Base-by-base conservation (phyloP, 1,139 yeast genomes). In the Hemisphaericaspora xylanilytica region DNA sequence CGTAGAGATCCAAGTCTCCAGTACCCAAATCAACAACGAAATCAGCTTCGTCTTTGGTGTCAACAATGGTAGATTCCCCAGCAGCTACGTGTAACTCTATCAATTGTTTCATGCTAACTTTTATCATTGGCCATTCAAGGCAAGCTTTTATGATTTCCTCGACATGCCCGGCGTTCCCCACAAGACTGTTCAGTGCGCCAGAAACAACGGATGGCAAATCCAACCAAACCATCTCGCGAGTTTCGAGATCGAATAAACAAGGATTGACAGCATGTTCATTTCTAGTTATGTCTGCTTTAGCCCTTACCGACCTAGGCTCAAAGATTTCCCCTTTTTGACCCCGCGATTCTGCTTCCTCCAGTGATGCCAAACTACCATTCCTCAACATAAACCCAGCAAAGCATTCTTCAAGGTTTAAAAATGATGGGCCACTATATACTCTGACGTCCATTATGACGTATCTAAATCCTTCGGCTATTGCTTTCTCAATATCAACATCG, bases 311-410 rank as follows among this genome's bases (percentile, higher is more conserved):
- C 6, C 40, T 26, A 13, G 49, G 42, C 21, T 44, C 49, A 34
- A 31, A 46, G 10, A 42, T 32, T 25, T 42, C 48, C 11, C 48
- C 45, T 7, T 28, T 13, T 20, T 35, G 26, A 3, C 15, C 20
- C 5, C 32, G 9, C 9, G 13, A 2, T 28, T 26, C 11, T 12
- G n/a, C 28, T 26, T 4, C 28, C 10, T 26, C 15, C 17, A 12
- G 7, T 9, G n/a, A 11, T 5, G 7, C 30, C 20, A 16, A 13
- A 7, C 10, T 10, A 8, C 30, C 36, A 15, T 40, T 35, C 27
- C 48, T 22, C 11, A 42, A 29, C 48, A 46, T 46, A 25, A 33
- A 35, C 4, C 49, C 47, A 12, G 44, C 45, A 36, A 44, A 42
- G 25, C 48, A 38, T 31, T 34, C 34, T 18, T 44, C 33, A 32